A percentile compares a stretch with the other conserved stretches of the same genome.
Evolutionary conservation across 2,329 filamentous ascomycete species (phyloP).

Genomic region (Fusarium pseudocircinatum): DNA sequence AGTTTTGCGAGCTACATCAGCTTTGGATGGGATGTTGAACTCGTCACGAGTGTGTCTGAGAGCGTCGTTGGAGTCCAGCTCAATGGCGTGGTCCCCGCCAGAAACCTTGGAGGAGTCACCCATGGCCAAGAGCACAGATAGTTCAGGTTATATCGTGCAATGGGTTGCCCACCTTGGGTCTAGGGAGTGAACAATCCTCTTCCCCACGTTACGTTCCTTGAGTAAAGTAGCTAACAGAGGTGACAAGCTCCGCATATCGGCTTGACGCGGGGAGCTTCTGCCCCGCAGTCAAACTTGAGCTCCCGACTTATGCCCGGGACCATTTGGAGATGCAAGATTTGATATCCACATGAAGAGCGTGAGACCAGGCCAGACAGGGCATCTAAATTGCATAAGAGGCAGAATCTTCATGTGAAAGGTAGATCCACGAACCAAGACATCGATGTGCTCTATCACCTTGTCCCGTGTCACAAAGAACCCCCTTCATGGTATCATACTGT

Average conservation of each 20-base stretch:
- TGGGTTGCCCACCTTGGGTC: neutral
- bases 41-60: conserved; percentile 67
- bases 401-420: neutral
- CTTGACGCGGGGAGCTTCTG: conserved; percentile 29
- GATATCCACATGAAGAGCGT: conserved; percentile 17
- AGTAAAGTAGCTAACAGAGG: neutral
- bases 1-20: conserved; percentile 43
- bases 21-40: conserved; percentile 73
- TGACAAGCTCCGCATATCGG: conserved; percentile 30
- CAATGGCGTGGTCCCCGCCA: conserved; percentile 25
- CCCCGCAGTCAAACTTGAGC: conserved; percentile 27
- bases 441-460: neutral
- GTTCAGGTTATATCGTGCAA: conserved; percentile 7
- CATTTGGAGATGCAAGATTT: conserved; percentile 13
- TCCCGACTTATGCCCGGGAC: conserved; percentile 24
- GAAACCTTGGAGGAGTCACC: conserved; percentile 17
- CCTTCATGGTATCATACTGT: neutral
- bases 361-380: neutral
- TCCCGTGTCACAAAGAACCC: neutral
- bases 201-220: conserved; percentile 6
- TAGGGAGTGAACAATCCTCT: neutral
- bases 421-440: neutral
- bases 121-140: conserved; percentile 24
- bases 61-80: conserved; percentile 65
- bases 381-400: neutral